Evolutionary conservation across 2,329 filamentous ascomycete genomes (phyloP).

Genomic region (Dothistroma pini): DNA sequence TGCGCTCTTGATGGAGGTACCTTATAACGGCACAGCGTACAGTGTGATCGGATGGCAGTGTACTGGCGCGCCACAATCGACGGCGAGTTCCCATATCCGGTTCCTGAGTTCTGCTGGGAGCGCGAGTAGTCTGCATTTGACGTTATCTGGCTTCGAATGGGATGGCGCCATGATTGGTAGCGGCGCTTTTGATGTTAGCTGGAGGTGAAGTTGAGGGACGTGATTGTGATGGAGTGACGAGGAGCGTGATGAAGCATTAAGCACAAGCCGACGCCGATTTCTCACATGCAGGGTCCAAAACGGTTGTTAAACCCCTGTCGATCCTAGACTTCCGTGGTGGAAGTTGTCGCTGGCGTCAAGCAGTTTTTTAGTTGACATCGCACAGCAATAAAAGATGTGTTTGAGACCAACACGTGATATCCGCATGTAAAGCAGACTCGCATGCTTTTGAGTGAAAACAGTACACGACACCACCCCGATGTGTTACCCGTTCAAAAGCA

Average conservation of each 20-base stretch:
- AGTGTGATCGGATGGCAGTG: not conserved
- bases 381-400: too few relatives aligned
- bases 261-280: not conserved
- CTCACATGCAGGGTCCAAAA: not conserved
- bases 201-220: not conserved
- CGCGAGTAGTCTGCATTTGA: not conserved
- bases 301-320: not conserved
- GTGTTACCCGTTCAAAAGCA: too few relatives aligned
- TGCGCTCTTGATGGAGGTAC: not conserved
- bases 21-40: not conserved
- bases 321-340: too few relatives aligned
- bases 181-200: not conserved
- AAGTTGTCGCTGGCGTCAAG: too few relatives aligned
- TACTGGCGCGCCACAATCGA: not conserved
- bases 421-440: too few relatives aligned
- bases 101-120: conserved; percentile 2
- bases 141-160: not conserved
- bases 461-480: too few relatives aligned
- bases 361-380: too few relatives aligned
- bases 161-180: not conserved
- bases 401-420: too few relatives aligned
- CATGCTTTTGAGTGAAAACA: too few relatives aligned
- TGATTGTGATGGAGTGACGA: not conserved
- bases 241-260: not conserved
- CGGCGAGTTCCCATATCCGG: not conserved